Evolutionary conservation across 2,329 filamentous ascomycete species (phyloP).

Genomic region (Pseudogymnoascus sp.): DNA sequence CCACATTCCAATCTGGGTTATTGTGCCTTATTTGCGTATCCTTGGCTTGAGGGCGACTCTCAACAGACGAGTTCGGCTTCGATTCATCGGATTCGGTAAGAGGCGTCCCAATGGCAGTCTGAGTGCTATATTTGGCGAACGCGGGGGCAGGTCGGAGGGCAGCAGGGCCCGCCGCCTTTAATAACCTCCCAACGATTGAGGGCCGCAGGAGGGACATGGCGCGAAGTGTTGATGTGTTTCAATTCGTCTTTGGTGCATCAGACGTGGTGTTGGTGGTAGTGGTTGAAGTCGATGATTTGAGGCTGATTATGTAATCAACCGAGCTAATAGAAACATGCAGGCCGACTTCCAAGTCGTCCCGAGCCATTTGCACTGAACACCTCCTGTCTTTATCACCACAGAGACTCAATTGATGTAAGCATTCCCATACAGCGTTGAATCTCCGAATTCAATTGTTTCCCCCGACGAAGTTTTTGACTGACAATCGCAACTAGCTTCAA

Average conservation of each 20-base stretch:
- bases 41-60: constrained; percentile 14
- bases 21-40: constrained; percentile 31
- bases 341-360: constrained; percentile 14
- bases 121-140: constrained; percentile 43
- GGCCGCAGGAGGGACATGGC: constrained; percentile 61
- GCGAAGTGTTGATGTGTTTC: constrained; percentile 14
- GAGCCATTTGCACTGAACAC: constrained; percentile 15
- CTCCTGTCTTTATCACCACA: constrained; percentile 19
- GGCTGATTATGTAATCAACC: constrained; percentile 18
- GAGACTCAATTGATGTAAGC: constrained; percentile 26
- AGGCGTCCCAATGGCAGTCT: constrained; percentile 34
- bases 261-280: constrained; percentile 10
- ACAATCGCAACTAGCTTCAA: constrained; percentile 37
- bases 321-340: constrained; percentile 11
- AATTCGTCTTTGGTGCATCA: constrained; percentile 11
- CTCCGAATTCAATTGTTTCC: neutral
- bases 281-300: constrained; percentile 9
- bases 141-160: constrained; percentile 32
- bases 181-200: constrained; percentile 42
- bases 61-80: constrained; percentile 25
- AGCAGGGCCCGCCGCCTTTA: constrained; percentile 38
- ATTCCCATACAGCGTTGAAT: neutral
- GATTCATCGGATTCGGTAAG: constrained; percentile 33
- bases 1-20: constrained; percentile 72
- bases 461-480: constrained; percentile 24